phyloP scores from a whole-genome alignment of 2,329 filamentous ascomycete genomes.

The Hawksworthiomyces lignivorus region DNA sequence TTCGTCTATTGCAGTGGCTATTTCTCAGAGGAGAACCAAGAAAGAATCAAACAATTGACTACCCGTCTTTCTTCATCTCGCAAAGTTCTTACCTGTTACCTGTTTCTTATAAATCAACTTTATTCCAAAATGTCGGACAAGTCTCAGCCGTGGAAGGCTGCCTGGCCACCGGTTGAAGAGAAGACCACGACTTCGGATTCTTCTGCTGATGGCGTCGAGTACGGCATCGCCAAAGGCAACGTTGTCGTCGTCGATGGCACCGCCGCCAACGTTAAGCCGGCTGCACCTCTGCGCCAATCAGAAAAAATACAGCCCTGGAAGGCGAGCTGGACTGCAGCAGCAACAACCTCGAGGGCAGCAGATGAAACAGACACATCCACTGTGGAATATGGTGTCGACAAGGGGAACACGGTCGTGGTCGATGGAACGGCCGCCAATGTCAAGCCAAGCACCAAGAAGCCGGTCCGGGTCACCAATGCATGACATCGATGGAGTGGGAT shows the following conservation, averaged over 20 bases:
- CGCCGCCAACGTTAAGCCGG: conserved; percentile 12
- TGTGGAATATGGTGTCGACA: conserved; percentile 8
- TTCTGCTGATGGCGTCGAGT: neutral
- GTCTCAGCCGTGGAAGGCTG: conserved; percentile 14
- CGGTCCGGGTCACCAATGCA: conserved; percentile 3
- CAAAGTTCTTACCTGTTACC: too few species aligned
- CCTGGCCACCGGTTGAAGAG: conserved; percentile 6
- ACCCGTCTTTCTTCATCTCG: too few species aligned
- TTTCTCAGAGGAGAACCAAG: too few species aligned
- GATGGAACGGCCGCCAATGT: conserved; percentile 11
- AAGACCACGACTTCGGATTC: neutral
- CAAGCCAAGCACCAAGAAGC: conserved; percentile 6
- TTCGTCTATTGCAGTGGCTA: too few species aligned
- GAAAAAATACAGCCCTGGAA: conserved; percentile 10
- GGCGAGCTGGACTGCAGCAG: conserved; percentile 3
- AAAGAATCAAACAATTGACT: too few species aligned
- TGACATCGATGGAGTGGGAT: neutral
- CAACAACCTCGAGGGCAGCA: neutral
- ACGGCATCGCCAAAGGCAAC: conserved; percentile 8
- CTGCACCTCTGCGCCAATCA: conserved; percentile 1
- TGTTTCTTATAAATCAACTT: too few species aligned
- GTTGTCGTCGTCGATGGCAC: conserved; percentile 12
- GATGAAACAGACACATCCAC: neutral
- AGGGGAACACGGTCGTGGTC: conserved; percentile 6
- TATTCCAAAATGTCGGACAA: conserved; percentile 12